These are phyloP conservation scores for Hydnomerulius pinastri DNA, from an alignment of 768 basidiomycete genomes.

Conservation along the genomic window DNA sequence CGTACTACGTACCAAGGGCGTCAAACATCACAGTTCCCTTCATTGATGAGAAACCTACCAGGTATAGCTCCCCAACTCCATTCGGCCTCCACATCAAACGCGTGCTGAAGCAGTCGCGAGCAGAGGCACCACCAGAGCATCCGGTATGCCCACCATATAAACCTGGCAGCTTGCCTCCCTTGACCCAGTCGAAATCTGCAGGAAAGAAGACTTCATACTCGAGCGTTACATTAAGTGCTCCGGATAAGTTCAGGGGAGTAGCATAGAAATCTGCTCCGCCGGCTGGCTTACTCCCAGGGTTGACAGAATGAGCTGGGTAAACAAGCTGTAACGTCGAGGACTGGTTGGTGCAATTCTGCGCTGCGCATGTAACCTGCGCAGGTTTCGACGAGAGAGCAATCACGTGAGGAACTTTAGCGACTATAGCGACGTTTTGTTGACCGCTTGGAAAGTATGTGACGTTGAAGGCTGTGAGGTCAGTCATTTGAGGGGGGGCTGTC, in stretches of 20 bases:
- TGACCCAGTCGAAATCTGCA: slow-evolving; percentile 70
- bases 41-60: slow-evolving; percentile 44
- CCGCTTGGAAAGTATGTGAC: slow-evolving; percentile 58
- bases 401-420: slow-evolving; percentile 47
- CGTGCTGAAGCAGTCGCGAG: slow-evolving; percentile 77
- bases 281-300: slow-evolving; percentile 59
- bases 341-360: slow-evolving; percentile 29
- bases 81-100: slow-evolving; percentile 77
- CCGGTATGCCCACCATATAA: slow-evolving; percentile 66
- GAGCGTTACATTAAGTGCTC: slow-evolving; percentile 56
- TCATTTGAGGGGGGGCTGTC: slow-evolving; percentile 53
- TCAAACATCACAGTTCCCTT: neutral
- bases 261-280: slow-evolving; percentile 79
- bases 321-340: slow-evolving; percentile 58
- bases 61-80: slow-evolving; percentile 76
- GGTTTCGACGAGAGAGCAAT: slow-evolving; percentile 22
- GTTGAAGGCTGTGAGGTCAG: slow-evolving; percentile 61
- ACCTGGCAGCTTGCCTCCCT: slow-evolving; percentile 85
- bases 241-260: slow-evolving; percentile 43
- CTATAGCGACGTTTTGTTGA: slow-evolving; percentile 54
- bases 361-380: slow-evolving; percentile 6
- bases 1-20: slow-evolving; percentile 51
- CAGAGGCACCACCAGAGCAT: slow-evolving; percentile 77
- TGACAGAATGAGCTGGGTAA: slow-evolving; percentile 70
- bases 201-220: slow-evolving; percentile 81